phyloP scores from a whole-genome alignment of 1,139 yeast species.

The Candida sanyaensis region DNA sequence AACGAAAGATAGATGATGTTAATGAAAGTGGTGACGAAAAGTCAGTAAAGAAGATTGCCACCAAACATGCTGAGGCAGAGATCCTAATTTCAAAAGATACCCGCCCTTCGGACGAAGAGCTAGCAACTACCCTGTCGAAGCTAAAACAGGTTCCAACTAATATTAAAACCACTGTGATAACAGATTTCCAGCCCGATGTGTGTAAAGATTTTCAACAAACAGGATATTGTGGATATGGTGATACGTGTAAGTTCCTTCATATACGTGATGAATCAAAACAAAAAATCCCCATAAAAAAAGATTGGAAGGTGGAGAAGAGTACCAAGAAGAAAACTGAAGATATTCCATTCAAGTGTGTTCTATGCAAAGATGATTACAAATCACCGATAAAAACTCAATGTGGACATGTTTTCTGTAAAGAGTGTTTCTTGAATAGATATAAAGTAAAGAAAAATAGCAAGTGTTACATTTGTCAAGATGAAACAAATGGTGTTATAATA shows the following conservation, averaged over 20 bases:
- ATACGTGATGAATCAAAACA: conserved; percentile 83
- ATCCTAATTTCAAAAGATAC: not conserved
- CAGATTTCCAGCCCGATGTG: conserved; percentile 92
- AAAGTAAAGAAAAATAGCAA: conserved; percentile 39
- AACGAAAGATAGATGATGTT: conserved; percentile 6
- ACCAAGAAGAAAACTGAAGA: conserved; percentile 20
- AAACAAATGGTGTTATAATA: conserved; percentile 53
- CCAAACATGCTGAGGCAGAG: not conserved
- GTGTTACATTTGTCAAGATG: conserved; percentile 60
- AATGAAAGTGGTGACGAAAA: not conserved
- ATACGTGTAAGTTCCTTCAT: conserved; percentile 94
- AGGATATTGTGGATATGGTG: conserved; percentile 97
- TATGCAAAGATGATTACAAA: conserved; percentile 60
- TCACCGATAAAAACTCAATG: conserved; percentile 65
- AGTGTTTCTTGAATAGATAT: conserved; percentile 57
- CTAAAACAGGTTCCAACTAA: conserved; percentile 45
- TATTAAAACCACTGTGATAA: conserved; percentile 69
- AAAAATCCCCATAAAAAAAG: conserved; percentile 67
- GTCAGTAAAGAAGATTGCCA: not conserved
- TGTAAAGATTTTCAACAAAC: conserved; percentile 92
- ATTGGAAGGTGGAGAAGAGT: conserved; percentile 60
- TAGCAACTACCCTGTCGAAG: no score
- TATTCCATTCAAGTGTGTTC: conserved; percentile 63
- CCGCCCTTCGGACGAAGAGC: not conserved
- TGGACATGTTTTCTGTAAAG: conserved; percentile 66